Base-by-base conservation (phyloP, 2,329 filamentous ascomycete species). In the Ascochyta clinopodiicola region DNA sequence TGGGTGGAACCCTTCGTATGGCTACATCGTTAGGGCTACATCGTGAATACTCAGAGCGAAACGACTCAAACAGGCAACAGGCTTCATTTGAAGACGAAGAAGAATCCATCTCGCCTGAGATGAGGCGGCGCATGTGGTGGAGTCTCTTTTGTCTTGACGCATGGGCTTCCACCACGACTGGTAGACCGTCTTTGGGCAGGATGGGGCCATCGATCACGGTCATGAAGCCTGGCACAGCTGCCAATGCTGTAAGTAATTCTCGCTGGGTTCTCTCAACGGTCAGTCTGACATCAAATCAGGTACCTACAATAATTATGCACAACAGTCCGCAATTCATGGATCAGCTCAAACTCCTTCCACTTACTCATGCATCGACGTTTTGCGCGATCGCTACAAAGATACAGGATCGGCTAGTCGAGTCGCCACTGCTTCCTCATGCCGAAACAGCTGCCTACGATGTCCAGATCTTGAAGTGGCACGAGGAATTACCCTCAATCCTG, bases 381-480 rank as follows among this genome's bases (percentile, higher is more conserved):
- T 91, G 89, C 77, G 89, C 89, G 72, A 89, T 94, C 56, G 87
- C 89, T 19, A 91, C 89, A 0, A 84, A 86, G 57, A 89, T 93
- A 52, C 90, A 94, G 70, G 89, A 94, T 66, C 83, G 86, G 47
- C 81, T 94, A 2, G 88, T 89, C 15, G 85, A 88, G 49, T 84
- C 86, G 1, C 88, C 89, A 0, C 79, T 91, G 1, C 81, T 91
- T 2, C 82, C 83, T n/a, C 79, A 83, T 27, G 82, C 87, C 27
- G 88, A 92, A 67, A 86, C 89, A 19, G 81, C 83, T 53, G 81
- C 81, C 51, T 81, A 91, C 19, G 90, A 93, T 66, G 78, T 79
- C 2, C 86, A 91, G 65, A 81, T 93, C 0, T 79, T 89, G 32
- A 84, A 82, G 64, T 93, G 90, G 90, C 87, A 90, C 74, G 85